Percentiles rank a stretch among this genome's conserved stretches.
These are phyloP conservation scores for Discostella pseudostelligera DNA, from an alignment of 108 stramenopile genomes.

Conservation along the genomic window DNA sequence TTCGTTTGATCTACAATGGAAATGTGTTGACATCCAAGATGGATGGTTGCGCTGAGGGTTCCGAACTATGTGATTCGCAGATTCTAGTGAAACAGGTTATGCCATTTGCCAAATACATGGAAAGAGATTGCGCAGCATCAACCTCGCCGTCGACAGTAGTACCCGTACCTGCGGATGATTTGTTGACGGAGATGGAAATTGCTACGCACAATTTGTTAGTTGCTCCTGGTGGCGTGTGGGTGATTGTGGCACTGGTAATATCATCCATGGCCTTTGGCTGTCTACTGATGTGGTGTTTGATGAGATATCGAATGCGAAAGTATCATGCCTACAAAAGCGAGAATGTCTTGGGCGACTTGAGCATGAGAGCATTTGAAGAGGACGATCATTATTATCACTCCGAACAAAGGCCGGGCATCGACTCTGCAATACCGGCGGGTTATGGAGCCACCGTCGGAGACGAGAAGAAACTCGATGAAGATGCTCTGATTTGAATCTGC, in stretches of 20 bases:
- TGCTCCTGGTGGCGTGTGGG: slow-evolving; percentile 19
- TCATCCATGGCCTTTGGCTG: slow-evolving; percentile 25
- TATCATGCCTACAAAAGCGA: slow-evolving; percentile 3
- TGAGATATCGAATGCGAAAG: slow-evolving; percentile 18
- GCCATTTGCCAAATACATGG: slow-evolving; percentile 47
- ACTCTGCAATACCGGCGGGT: slow-evolving; percentile 9
- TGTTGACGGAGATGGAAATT: slow-evolving; percentile 18
- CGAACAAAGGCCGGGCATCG: slow-evolving; percentile 3
- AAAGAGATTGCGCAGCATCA: slow-evolving; percentile 41
- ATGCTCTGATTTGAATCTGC: slow-evolving; percentile 13
- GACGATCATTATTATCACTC: slow-evolving; percentile 4
- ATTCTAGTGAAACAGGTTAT: slow-evolving; percentile 42
- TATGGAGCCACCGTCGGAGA: too few species aligned
- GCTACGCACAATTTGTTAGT: slow-evolving; percentile 13
- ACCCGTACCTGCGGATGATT: slow-evolving; percentile 2
- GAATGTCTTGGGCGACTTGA: slow-evolving; percentile 19
- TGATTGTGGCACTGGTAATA: slow-evolving; percentile 10
- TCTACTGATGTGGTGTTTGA: slow-evolving; percentile 13
- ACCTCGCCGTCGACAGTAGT: background rate
- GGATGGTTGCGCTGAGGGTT: slow-evolving; percentile 49
- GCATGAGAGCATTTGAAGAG: slow-evolving; percentile 23
- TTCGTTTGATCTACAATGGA: slow-evolving; percentile 82
- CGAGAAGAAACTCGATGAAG: slow-evolving; percentile 13
- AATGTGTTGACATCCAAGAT: slow-evolving; percentile 58
- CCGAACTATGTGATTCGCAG: slow-evolving; percentile 62